A percentile compares a stretch with the other conserved stretches of the same genome.
phyloP scores from a whole-genome alignment of 1,284 basidiomycete genomes.

The Chalciporus piperatoides region DNA sequence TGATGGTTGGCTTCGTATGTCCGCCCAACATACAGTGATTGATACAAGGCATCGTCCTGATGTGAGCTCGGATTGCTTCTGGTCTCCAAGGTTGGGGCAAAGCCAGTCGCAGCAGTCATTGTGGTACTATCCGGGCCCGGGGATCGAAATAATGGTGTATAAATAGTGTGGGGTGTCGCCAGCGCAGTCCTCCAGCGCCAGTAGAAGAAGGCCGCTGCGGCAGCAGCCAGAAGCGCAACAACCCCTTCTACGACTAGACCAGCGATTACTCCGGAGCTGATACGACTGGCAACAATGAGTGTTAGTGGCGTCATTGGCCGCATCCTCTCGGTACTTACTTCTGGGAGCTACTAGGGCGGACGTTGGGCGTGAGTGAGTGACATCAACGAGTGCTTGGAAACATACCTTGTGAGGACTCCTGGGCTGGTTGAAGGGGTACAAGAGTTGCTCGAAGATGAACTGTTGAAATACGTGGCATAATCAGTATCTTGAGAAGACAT shows the following conservation, averaged over 20 bases:
- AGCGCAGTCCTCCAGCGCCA: conserved; percentile 21
- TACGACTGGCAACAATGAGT: conserved; percentile 5
- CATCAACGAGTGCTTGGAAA: neutral
- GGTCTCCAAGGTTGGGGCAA: conserved; percentile 7
- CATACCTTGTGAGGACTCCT: conserved; percentile 13
- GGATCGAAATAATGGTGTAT: conserved; percentile 5
- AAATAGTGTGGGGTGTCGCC: neutral
- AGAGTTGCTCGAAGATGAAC: neutral
- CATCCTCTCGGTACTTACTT: conserved; percentile 13
- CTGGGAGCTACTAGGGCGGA: neutral
- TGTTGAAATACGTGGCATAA: neutral
- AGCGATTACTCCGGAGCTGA: conserved; percentile 26
- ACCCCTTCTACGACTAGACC: conserved; percentile 19
- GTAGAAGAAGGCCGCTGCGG: conserved; percentile 22
- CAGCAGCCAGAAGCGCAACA: conserved; percentile 18
- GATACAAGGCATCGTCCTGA: neutral
- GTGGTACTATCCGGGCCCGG: conserved; percentile 7
- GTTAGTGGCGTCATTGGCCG: neutral
- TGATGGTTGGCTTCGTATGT: neutral
- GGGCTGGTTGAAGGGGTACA: neutral
- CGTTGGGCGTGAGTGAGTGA: neutral
- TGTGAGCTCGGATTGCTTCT: conserved; percentile 4
- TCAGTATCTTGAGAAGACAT: conserved; percentile 4
- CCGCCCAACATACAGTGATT: neutral
- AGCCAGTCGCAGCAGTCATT: neutral